These are phyloP conservation scores for Kazachstania kunashirensis DNA, from an alignment of 805 yeast species.

Conservation along the genomic window DNA sequence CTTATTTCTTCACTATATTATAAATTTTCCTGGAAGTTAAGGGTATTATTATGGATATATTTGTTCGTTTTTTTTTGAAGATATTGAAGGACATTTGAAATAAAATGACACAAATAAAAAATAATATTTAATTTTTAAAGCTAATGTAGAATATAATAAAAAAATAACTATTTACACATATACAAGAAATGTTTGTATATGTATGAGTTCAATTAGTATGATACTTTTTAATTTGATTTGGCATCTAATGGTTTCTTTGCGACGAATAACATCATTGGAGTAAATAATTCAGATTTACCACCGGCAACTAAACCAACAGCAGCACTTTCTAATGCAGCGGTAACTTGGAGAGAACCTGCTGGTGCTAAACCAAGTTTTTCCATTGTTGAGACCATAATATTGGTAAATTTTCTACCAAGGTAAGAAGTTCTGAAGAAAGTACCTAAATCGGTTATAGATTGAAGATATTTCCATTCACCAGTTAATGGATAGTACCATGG, in stretches of 20 bases:
- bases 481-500: conserved; percentile 98
- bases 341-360: conserved; percentile 81
- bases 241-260: conserved; percentile 63
- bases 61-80: too few relatives aligned
- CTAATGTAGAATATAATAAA: too few relatives aligned
- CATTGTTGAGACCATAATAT: conserved; percentile 66
- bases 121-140: too few relatives aligned
- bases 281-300: conserved; percentile 79
- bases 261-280: conserved; percentile 95
- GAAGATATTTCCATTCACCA: conserved; percentile 87
- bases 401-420: conserved; percentile 80
- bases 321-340: conserved; percentile 91
- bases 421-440: conserved; percentile 84
- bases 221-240: background rate
- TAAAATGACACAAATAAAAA: too few relatives aligned
- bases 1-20: too few relatives aligned
- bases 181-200: background rate
- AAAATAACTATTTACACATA: too few relatives aligned
- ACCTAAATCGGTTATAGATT: conserved; percentile 62
- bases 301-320: conserved; percentile 92
- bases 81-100: too few relatives aligned
- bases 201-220: background rate
- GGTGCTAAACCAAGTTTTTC: conserved; percentile 87
- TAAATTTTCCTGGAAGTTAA: too few relatives aligned
- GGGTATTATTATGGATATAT: too few relatives aligned